phyloP scores from a whole-genome alignment of 1,139 yeast genomes.

The Nakaseomyces glabratus region DNA sequence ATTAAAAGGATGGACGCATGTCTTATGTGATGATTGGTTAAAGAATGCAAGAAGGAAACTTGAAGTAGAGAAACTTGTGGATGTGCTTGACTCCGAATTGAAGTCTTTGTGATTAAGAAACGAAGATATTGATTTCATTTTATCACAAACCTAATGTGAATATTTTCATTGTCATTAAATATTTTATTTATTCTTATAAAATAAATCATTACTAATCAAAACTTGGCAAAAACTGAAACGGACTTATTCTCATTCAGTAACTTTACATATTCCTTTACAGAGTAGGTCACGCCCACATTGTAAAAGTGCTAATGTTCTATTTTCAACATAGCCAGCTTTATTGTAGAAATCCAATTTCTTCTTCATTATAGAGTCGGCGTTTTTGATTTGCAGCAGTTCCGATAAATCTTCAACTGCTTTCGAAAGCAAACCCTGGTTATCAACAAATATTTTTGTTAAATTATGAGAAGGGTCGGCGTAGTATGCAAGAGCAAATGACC shows the following conservation, averaged over 20 bases:
- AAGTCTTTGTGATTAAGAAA: conserved; percentile 28
- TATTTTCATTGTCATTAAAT: conserved; percentile 2
- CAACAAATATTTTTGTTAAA: conserved; percentile 55
- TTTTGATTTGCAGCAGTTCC: conserved; percentile 55
- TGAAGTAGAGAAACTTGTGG: conserved; percentile 75
- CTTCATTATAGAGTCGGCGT: conserved; percentile 42
- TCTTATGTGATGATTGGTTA: conserved; percentile 87
- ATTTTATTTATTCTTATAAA: conserved; percentile 1
- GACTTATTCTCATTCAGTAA: conserved; percentile 8
- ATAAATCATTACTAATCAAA: not conserved
- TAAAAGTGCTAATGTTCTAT: conserved; percentile 43
- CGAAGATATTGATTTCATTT: not conserved
- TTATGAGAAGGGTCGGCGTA: conserved; percentile 45
- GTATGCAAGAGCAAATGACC: conserved; percentile 84
- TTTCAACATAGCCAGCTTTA: conserved; percentile 38
- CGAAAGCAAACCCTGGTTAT: conserved; percentile 62
- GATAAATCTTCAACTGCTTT: conserved; percentile 74
- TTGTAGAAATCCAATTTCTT: conserved; percentile 44
- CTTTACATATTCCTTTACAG: conserved; percentile 30
- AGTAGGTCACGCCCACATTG: conserved; percentile 42
- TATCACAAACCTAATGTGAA: too few relatives aligned
- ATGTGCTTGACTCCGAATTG: conserved; percentile 35
- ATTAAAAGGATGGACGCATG: conserved; percentile 90
- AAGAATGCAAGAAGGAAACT: conserved; percentile 78
- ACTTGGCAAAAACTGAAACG: not conserved